Percentiles rank a stretch among this genome's conserved stretches.
Conservation (phyloP, 140 eudicot genomes). For the Flaveria floridana region DNA sequence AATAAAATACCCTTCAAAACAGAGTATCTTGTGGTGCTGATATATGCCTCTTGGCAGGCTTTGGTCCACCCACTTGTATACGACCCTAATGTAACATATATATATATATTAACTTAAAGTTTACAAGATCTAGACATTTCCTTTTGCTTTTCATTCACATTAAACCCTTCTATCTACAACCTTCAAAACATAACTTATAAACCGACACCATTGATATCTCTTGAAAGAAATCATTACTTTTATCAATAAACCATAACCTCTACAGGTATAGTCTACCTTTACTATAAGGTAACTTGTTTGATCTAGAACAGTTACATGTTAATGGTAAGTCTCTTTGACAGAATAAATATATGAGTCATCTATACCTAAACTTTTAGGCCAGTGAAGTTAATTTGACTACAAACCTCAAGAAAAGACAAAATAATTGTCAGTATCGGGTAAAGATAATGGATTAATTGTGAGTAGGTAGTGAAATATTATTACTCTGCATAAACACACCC, state of each 20-base stretch:
- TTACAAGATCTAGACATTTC: conserved; percentile 12
- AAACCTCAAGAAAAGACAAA: conserved; percentile 21
- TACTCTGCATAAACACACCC: conserved; percentile 19
- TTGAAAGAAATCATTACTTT: neutral
- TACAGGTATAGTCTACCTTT: neutral
- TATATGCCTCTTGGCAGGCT: conserved; percentile 28
- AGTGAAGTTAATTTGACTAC: conserved; percentile 19
- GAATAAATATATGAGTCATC: no score
- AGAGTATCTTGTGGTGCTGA: conserved; percentile 16
- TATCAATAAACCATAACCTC: neutral
- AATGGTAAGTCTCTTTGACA: no score
- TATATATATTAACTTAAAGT: neutral
- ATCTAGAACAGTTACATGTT: neutral
- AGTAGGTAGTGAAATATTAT: neutral
- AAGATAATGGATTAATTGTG: neutral
- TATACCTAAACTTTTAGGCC: neutral
- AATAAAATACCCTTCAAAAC: neutral
- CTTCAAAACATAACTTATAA: neutral
- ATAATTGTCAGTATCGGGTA: neutral
- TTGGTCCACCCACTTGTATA: conserved; percentile 27
- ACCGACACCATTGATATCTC: conserved; percentile 1
- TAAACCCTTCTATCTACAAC: neutral
- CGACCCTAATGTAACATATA: neutral
- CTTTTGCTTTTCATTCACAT: neutral
- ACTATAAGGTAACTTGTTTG: neutral